Percentiles rank a stretch among this genome's conserved stretches.
Conservation (phyloP, 345 rosid genomes). For the Dovyalis caffra region DNA sequence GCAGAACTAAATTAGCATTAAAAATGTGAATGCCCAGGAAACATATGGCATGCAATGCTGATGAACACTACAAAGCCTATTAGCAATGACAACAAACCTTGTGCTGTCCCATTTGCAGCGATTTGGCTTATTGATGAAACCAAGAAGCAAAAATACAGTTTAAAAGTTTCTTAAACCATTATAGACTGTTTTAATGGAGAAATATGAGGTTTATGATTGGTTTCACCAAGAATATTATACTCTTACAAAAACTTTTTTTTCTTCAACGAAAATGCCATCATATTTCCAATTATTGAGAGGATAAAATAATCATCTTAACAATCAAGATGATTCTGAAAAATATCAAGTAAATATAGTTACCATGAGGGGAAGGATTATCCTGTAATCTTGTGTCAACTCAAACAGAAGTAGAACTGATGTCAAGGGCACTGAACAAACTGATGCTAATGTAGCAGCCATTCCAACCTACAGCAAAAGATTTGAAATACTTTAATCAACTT, state of each 20-base stretch:
- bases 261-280: no score
- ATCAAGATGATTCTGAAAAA: constrained; percentile 1
- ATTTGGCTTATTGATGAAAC: no score
- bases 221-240: no score
- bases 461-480: constrained; percentile 67
- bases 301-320: no score
- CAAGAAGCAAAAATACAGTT: no score
- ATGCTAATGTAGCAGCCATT: constrained; percentile 98
- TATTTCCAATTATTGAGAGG: no score
- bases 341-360: constrained; percentile 30
- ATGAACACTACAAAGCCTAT: not conserved
- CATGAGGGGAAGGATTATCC: constrained; percentile 98
- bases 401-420: constrained; percentile 89
- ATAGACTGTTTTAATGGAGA: no score
- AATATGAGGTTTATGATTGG: no score
- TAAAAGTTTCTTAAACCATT: no score
- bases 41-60: not conserved
- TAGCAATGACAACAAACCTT: not conserved
- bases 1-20: constrained; percentile 7
- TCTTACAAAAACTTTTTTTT: no score
- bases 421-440: constrained; percentile 97
- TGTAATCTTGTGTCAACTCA: constrained; percentile 94
- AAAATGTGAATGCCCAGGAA: not conserved
- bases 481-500: constrained; percentile 19
- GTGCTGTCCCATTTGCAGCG: no score